Percentiles rank a stretch among this genome's conserved stretches.
Evolutionary conservation across 2,329 filamentous ascomycete genomes (phyloP).

Genomic region (Paecilomyces sp.): DNA sequence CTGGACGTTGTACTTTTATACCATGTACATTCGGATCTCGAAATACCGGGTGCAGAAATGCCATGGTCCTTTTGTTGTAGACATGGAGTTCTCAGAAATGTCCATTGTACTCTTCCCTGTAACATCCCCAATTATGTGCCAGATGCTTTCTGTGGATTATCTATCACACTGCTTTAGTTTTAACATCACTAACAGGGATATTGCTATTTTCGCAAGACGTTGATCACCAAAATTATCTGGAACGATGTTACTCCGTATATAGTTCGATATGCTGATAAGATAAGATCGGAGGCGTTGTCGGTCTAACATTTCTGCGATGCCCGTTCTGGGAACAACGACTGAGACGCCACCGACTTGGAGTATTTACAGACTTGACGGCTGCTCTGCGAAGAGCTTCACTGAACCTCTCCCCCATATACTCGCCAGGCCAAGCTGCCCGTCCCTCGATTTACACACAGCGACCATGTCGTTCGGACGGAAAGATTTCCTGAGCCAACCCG

Average conservation of each 20-base stretch:
- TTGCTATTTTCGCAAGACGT: too few species aligned
- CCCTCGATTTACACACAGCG: slow-evolving; percentile 6
- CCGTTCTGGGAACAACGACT: background rate
- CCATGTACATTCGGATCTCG: too few species aligned
- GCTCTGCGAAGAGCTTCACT: background rate
- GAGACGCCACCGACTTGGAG: background rate
- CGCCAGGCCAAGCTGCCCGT: background rate
- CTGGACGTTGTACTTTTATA: too few species aligned
- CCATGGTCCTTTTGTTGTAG: too few species aligned
- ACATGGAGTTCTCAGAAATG: too few species aligned
- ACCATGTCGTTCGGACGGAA: slow-evolving; percentile 56
- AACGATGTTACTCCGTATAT: too few species aligned
- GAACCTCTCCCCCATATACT: background rate
- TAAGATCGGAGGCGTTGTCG: background rate
- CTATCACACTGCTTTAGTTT: too few species aligned
- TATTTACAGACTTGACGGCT: background rate
- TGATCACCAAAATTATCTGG: too few species aligned
- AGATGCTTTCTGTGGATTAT: too few species aligned
- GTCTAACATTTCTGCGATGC: background rate
- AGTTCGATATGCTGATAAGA: background rate
- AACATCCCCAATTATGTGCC: too few species aligned
- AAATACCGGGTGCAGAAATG: too few species aligned
- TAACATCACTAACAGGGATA: background rate
- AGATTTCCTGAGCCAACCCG: slow-evolving; percentile 83
- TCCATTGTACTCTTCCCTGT: too few species aligned